A percentile compares a stretch with the other conserved stretches of the same genome.
Evolutionary conservation across 495 filamentous ascomycete genomes (phyloP).

Genomic region (Penicillium goetzii): DNA sequence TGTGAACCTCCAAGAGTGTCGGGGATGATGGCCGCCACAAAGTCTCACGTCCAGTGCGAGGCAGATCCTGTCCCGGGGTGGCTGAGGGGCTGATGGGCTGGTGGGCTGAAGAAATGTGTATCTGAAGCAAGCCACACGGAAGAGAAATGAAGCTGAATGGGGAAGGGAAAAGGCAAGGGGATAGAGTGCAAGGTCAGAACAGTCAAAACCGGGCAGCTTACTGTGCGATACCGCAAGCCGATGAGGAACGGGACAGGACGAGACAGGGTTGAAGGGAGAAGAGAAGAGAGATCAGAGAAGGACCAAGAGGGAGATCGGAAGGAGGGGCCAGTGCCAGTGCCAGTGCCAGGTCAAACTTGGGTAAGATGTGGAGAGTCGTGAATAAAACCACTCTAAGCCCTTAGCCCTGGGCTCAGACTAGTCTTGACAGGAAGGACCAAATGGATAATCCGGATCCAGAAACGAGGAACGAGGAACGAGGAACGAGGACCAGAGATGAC

Average conservation of each 20-base stretch:
- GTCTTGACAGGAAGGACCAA: background rate
- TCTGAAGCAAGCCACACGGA: background rate
- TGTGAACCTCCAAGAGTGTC: background rate
- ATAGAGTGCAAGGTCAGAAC: background rate
- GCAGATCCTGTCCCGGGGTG: background rate
- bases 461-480: background rate
- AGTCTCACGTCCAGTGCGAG: background rate
- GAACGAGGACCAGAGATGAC: background rate
- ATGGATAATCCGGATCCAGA: background rate
- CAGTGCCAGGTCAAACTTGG: background rate
- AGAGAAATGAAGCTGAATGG: background rate
- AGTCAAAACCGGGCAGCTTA: constrained; percentile 10
- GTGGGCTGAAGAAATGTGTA: background rate
- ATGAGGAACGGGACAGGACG: background rate
- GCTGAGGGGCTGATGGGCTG: constrained; percentile 2
- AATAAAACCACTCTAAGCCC: background rate
- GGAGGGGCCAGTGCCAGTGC: constrained; percentile 8
- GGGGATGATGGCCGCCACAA: background rate
- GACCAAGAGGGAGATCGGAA: constrained; percentile 4
- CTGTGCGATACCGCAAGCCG: constrained; percentile 18
- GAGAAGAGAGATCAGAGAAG: constrained; percentile 4
- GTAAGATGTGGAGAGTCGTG: background rate
- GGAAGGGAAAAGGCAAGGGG: background rate
- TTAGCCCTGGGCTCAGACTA: background rate
- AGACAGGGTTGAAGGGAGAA: constrained; percentile 6